Base-by-base conservation (phyloP, 441 rosid genomes). In the Bocquillonia castaneifolia region DNA sequence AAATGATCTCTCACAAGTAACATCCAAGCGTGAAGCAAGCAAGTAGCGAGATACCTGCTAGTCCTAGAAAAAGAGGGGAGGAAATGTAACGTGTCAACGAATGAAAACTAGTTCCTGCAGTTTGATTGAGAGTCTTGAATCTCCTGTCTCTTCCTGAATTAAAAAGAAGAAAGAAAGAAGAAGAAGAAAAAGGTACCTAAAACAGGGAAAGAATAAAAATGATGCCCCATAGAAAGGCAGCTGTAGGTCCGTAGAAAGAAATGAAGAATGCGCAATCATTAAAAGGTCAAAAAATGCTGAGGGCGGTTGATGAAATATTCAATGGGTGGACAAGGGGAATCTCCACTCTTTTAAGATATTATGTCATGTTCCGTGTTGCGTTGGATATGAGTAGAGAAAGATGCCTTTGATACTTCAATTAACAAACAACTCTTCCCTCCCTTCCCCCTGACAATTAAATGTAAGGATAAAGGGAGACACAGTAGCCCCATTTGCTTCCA, bases 221-320 rank as follows among this genome's bases (percentile, higher is more conserved):
- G 28, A 39, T 22, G 54, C 20, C 42, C 52, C 34, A 14, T 5
- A 34, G 50, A 18, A 57, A 48, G 60, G 66, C 17, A 56, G 36
- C 23, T 31, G 64, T 25, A 23, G 71, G 71, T n/a, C 51, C 32
- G 13, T 5, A 20, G n/a, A 3, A 23, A 63, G 26, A 57, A 68
- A 56, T 5, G 9, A 36, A 10, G 0, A 31, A 0, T 31, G 50
- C 62, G 52, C 26, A 6, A 36, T 26, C 63, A 17, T 37, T 66
- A 62, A 31, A 39, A 56, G 29, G 31, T 29, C 40, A 39, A 18
- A 45, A 28, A 28, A 34, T 34, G 45, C 12, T 40, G 14, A 1
- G 45, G 10, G 10, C 12, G 10, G 2, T 2, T 20, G 54, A 32
- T 47, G 10, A 29, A 29, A 26, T 28, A 12, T 48, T 31, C 17